Evolutionary conservation across 306 rosid species (phyloP).

Genomic region (Ormosia semicastrata): DNA sequence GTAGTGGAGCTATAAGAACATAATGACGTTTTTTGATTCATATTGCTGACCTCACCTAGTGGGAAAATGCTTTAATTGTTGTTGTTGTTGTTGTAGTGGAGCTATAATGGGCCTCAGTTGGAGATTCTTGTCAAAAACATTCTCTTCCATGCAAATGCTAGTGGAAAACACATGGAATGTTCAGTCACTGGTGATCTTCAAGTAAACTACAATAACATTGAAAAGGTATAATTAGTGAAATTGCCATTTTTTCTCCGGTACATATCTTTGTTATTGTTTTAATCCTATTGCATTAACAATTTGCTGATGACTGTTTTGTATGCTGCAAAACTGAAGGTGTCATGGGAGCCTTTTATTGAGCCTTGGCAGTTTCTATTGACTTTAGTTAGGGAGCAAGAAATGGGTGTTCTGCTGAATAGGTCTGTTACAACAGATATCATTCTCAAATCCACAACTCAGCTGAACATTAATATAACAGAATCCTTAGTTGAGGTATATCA

Average conservation of each 20-base stretch:
- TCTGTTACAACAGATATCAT: slow-evolving; percentile 60
- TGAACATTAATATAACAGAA: slow-evolving; percentile 82
- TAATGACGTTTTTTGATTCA: too few relatives aligned
- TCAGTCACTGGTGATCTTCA: slow-evolving; percentile 56
- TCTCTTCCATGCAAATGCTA: slow-evolving; percentile 44
- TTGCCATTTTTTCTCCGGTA: neutral
- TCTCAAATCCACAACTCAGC: slow-evolving; percentile 61
- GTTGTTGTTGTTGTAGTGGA: slow-evolving; percentile 54
- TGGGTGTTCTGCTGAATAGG: slow-evolving; percentile 55
- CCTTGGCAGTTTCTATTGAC: slow-evolving; percentile 81
- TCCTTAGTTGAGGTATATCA: slow-evolving; percentile 74
- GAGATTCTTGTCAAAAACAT: slow-evolving; percentile 67
- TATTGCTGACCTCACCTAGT: too few relatives aligned
- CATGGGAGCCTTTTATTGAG: slow-evolving; percentile 93
- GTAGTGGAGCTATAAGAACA: slow-evolving; percentile 71
- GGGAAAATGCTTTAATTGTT: too few relatives aligned
- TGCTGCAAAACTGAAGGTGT: slow-evolving; percentile 58
- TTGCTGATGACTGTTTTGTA: slow-evolving; percentile 28
- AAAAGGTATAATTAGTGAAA: slow-evolving; percentile 54
- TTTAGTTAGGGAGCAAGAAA: slow-evolving; percentile 63
- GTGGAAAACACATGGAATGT: slow-evolving; percentile 54
- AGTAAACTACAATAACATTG: slow-evolving; percentile 81
- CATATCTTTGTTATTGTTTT: neutral
- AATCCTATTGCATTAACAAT: neutral
- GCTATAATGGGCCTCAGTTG: slow-evolving; percentile 79